phyloP scores from a whole-genome alignment of 2,329 filamentous ascomycete genomes.

The Claviceps arundinis region DNA sequence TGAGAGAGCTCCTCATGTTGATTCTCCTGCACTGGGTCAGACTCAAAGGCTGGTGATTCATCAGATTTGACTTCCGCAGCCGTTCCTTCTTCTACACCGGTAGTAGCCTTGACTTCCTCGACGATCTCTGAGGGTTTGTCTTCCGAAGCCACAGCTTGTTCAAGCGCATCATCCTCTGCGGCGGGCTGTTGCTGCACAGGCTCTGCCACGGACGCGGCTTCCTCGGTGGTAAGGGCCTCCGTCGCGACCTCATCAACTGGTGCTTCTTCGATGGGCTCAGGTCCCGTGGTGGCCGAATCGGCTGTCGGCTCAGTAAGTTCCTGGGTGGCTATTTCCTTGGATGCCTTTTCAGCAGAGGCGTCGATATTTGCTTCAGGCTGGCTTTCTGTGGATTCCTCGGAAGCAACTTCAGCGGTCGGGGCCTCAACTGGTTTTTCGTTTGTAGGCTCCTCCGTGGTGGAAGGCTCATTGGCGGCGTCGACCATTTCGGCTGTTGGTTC shows the following conservation, averaged over 20 bases:
- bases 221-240: not conserved
- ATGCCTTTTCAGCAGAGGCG: not conserved
- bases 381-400: not conserved
- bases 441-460: not conserved
- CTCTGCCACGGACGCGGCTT: not conserved
- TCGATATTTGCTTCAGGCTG: conserved; percentile 1
- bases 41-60: not conserved
- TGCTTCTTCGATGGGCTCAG: not conserved
- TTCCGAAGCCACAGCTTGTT: not conserved
- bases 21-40: not conserved
- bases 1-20: not conserved
- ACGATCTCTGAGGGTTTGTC: not conserved
- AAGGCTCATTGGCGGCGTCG: not conserved
- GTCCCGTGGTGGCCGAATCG: not conserved
- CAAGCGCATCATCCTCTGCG: not conserved
- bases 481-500: not conserved
- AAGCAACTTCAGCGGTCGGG: not conserved
- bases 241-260: not conserved
- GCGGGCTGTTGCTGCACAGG: not conserved
- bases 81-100: not conserved
- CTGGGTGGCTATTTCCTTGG: not conserved
- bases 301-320: not conserved
- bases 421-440: not conserved
- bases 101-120: not conserved
- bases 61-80: not conserved